Percentiles rank a stretch among this genome's conserved stretches.
Conservation (phyloP, 2,329 filamentous ascomycete genomes). For the Chaetomiaceae sp. region DNA sequence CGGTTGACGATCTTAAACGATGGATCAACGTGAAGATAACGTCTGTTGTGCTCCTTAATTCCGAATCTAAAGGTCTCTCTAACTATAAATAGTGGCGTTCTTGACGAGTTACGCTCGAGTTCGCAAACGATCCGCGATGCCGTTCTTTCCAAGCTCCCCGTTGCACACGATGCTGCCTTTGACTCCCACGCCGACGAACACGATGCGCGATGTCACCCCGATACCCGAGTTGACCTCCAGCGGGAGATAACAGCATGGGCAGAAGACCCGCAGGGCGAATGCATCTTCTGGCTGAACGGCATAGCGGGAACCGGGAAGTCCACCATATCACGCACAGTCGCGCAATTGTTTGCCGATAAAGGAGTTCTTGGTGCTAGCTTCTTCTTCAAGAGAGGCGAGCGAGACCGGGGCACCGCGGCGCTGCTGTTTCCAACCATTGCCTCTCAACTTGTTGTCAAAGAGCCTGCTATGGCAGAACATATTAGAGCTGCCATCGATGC, state of each 20-base stretch:
- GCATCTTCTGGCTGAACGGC: slow-evolving; percentile 34
- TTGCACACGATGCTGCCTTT: slow-evolving; percentile 23
- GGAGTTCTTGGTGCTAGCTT: slow-evolving; percentile 33
- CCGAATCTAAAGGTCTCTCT: no score
- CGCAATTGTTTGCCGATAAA: slow-evolving; percentile 13
- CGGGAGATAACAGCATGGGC: slow-evolving; percentile 28
- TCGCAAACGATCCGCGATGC: no score
- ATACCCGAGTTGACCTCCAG: slow-evolving; percentile 30
- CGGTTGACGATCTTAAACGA: no score
- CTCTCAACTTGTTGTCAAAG: slow-evolving; percentile 26
- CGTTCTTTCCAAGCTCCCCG: slow-evolving; percentile 9
- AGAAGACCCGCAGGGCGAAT: slow-evolving; percentile 15
- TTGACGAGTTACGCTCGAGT: no score
- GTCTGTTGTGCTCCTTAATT: no score
- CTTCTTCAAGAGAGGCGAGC: slow-evolving; percentile 40
- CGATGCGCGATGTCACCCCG: slow-evolving; percentile 27
- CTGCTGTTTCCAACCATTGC: slow-evolving; percentile 35
- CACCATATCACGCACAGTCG: slow-evolving; percentile 33
- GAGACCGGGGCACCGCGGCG: slow-evolving; percentile 31
- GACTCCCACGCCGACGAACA: slow-evolving; percentile 32
- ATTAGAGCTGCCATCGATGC: slow-evolving; percentile 29
- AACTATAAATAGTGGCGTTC: no score
- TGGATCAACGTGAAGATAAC: no score
- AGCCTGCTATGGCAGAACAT: slow-evolving; percentile 26
- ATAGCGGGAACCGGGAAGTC: slow-evolving; percentile 38